A percentile compares a stretch with the other conserved stretches of the same genome.
Evolutionary conservation across 257 asterid genomes (phyloP).

Genomic region (Nicotiana benthamiana): DNA sequence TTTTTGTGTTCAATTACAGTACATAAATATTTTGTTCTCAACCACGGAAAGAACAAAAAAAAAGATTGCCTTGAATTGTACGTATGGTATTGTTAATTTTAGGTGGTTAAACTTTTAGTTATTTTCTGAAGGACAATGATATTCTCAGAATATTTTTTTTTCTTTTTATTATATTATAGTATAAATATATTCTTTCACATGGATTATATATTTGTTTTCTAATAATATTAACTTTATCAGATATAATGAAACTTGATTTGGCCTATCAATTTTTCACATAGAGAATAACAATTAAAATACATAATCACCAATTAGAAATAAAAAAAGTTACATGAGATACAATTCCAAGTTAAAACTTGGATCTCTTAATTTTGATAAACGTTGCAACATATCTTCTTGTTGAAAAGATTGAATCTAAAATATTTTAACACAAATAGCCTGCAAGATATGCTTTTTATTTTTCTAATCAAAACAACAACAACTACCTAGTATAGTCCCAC

Average conservation of each 20-base stretch:
- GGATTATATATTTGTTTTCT: background rate
- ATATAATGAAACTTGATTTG: background rate
- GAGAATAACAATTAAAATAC: background rate
- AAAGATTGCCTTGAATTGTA: background rate
- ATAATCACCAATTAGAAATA: background rate
- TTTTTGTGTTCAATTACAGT: background rate
- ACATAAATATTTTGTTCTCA: background rate
- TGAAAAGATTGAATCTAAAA: no score
- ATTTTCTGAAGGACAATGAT: background rate
- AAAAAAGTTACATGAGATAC: background rate
- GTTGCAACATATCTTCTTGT: no score
- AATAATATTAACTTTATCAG: background rate
- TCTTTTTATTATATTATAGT: background rate
- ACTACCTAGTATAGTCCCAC: no score
- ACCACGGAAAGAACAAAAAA: background rate
- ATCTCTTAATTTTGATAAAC: no score
- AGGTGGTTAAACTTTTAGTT: background rate
- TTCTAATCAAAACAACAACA: no score
- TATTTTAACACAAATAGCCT: no score
- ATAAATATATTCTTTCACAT: background rate
- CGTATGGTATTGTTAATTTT: background rate
- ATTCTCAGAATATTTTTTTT: no score
- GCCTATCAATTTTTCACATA: background rate
- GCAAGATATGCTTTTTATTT: no score
- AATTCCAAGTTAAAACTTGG: background rate